Evolutionary conservation across 306 rosid genomes (phyloP), one percentile per base, ranked within the genome.

Genomic region (Cicer yamashitae): DNA sequence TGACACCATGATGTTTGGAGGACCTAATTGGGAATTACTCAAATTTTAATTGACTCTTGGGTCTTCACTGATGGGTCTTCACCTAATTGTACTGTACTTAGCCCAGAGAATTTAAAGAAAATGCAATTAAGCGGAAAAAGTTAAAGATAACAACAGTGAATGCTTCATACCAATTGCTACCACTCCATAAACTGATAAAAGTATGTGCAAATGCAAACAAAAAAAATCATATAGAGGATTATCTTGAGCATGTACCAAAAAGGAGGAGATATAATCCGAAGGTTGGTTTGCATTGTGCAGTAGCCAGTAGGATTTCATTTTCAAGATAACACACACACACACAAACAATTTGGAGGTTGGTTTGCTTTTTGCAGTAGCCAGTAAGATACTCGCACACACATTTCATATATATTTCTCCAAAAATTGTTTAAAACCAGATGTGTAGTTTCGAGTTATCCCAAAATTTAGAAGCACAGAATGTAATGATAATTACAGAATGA

Each of bases 401-500:
- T 30, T 30, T 30, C 4, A 45, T 0, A 13, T 14, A 13, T 11
- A 18, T 51, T 30, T 30, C 37, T 30, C 37, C 56, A 2, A 45
- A 45, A 45, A 10, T 45, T 10, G 50, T 51, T 51, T 8, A 53
- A 53, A 53, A 53, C 56, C 74, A 69, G 25, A 7, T 6, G 8
- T 68, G n/a, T 37, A 25, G 1, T n/a, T 57, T 44, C 45, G 22
- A 44, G 67, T 12, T 58, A 30, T 44, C 17, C 77, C 45, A 44
- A 13, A 51, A 5, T 13, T 47, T 30, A 44, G 51, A 0, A 20
- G 54, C 25, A 14, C 9, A n/a, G 14, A 58, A 73, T 73, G 57
- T 58, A 43, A 57, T 20, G 44, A 44, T 15, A 41, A 57, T 56
- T 56, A 12, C 39, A 20, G 56, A 72, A 43, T 8, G 34, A 73